phyloP scores from a whole-genome alignment of 176 grass and related monocot species.

The Otatea glauca region DNA sequence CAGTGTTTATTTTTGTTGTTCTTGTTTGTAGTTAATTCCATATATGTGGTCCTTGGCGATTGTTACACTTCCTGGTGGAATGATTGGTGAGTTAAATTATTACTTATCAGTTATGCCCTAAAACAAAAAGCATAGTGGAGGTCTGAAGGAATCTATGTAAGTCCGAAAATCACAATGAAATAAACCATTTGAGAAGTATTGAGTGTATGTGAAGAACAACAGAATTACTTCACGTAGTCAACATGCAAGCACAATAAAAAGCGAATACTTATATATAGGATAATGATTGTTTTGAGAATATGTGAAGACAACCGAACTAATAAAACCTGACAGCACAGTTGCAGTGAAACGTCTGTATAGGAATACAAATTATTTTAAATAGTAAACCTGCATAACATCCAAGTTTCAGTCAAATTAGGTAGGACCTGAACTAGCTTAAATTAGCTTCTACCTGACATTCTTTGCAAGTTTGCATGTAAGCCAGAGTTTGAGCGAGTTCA shows the following conservation, averaged over 20 bases:
- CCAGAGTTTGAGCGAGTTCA: conserved; percentile 14
- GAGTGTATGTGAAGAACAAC: neutral
- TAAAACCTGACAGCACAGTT: conserved; percentile 8
- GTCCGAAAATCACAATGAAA: conserved; percentile 10
- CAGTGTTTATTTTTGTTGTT: conserved; percentile 18
- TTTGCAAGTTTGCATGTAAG: neutral
- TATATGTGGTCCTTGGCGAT: conserved; percentile 70
- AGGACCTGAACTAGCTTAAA: neutral
- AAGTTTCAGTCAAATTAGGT: neutral
- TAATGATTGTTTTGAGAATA: neutral
- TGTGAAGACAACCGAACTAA: conserved; percentile 12
- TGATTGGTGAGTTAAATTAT: conserved; percentile 48
- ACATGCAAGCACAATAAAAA: neutral
- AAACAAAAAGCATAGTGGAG: conserved; percentile 13
- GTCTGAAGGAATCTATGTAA: conserved; percentile 8
- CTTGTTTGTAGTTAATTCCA: conserved; percentile 54
- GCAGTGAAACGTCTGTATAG: neutral
- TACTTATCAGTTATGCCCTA: neutral
- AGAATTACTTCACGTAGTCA: conserved; percentile 18
- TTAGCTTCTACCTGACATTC: neutral
- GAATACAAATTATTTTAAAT: neutral
- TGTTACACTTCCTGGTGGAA: conserved; percentile 67
- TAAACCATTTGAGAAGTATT: conserved; percentile 9
- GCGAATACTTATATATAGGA: neutral
- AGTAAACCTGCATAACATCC: conserved; percentile 13